Percentiles rank a stretch among this genome's conserved stretches.
phyloP scores from a whole-genome alignment of 2,329 filamentous ascomycete genomes.

The Pseudophaeomoniella oleicola region DNA sequence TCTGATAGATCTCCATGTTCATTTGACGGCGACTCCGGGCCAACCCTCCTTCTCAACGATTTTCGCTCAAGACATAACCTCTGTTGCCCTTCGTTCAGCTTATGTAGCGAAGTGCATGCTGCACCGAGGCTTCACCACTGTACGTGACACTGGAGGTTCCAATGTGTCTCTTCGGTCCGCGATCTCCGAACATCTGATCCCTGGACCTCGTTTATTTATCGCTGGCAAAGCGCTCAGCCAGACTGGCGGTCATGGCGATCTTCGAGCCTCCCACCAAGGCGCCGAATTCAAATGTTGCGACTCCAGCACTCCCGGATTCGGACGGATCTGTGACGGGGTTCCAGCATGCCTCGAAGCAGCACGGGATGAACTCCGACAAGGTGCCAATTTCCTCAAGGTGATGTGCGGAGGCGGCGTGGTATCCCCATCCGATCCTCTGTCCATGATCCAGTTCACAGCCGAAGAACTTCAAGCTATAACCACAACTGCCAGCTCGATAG shows the following conservation, averaged over 20 bases:
- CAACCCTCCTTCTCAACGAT: conserved; percentile 21
- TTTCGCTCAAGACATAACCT: conserved; percentile 18
- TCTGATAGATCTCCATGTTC: conserved; percentile 38
- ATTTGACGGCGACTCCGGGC: conserved; percentile 31
- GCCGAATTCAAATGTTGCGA: conserved; percentile 30
- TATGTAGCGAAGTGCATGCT: conserved; percentile 37
- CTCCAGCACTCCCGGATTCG: conserved; percentile 24
- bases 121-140: conserved; percentile 41
- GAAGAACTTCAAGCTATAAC: conserved; percentile 42
- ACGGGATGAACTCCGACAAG: conserved; percentile 39
- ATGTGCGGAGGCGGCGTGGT: conserved; percentile 45
- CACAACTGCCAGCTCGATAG: conserved; percentile 32
- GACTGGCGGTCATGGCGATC: conserved; percentile 44
- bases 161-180: conserved; percentile 40
- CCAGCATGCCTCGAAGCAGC: conserved; percentile 37
- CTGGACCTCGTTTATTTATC: conserved; percentile 42
- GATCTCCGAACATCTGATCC: conserved; percentile 38
- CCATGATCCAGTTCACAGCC: conserved; percentile 40
- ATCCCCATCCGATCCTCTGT: conserved; percentile 38
- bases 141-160: conserved; percentile 45
- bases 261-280: conserved; percentile 29
- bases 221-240: conserved; percentile 40
- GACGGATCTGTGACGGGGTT: conserved; percentile 38
- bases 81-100: conserved; percentile 28
- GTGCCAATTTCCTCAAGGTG: conserved; percentile 49